Conservation (phyloP, 148 eudicot species). For the Silene conica region DNA sequence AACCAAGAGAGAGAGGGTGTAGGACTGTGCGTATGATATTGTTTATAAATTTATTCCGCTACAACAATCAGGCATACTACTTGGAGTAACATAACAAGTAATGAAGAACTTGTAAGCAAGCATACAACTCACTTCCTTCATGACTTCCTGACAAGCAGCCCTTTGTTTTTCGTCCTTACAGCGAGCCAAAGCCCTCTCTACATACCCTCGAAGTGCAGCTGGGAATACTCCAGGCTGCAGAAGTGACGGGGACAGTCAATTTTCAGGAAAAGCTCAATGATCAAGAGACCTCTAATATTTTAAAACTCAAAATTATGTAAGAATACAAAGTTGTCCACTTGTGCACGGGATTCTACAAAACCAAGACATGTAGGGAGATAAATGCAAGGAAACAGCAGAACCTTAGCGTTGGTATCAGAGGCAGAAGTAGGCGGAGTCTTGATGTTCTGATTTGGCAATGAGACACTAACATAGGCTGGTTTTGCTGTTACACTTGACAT, state of each 20-base stretch:
- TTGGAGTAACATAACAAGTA: neutral
- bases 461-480: constrained; percentile 86
- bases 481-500: constrained; percentile 44
- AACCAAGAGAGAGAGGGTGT: neutral
- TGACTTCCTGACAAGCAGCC: constrained; percentile 63
- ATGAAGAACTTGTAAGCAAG: neutral
- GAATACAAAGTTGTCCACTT: neutral
- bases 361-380: constrained; percentile 3
- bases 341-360: neutral
- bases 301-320: neutral
- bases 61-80: neutral
- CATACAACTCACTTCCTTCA: constrained; percentile 71
- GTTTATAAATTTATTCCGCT: neutral
- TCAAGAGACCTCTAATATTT: neutral
- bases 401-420: constrained; percentile 71
- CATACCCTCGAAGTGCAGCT: constrained; percentile 86
- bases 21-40: no score
- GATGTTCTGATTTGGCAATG: constrained; percentile 51
- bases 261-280: constrained; percentile 8
- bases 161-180: constrained; percentile 85
- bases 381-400: constrained; percentile 24
- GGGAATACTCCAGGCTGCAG: constrained; percentile 81
- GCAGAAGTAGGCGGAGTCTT: constrained; percentile 43
- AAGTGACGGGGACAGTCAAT: constrained; percentile 16
- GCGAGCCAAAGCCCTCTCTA: constrained; percentile 96